Base-by-base conservation (phyloP, 441 rosid genomes). In the Bocquillonia castaneifolia region DNA sequence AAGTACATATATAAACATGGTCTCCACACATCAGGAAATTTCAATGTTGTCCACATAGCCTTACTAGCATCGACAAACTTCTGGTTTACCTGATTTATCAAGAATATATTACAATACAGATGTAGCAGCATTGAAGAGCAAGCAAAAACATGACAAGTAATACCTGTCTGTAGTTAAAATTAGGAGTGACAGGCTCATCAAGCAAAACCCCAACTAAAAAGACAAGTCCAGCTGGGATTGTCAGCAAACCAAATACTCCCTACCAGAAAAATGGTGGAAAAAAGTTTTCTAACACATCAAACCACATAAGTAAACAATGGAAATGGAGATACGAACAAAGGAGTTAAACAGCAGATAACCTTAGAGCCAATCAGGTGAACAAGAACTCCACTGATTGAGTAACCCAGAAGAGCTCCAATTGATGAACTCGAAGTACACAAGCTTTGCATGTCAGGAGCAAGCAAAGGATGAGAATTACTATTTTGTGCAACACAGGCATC, bases 391-490 rank as follows among this genome's bases (percentile, higher is more conserved):
- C 98, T 91, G 69, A 91, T 66, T 22, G 83, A 80, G 72, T 71
- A 95, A 60, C 99, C 98, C 39, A 96, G 44, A 31, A 96, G 78
- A 42, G 86, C 86, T 72, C 99, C 99, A 68, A 84, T 75, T 1
- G 98, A 84, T 10, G 96, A 79, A 77, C 87, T 81, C 37, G 86
- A 80, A 28, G 85, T 83, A 60, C 98, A 92, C 71, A 95, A 80
- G 72, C 98, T 95, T 80, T 95, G 98, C 98, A 95, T 89, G 75
- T 95, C 98, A 34, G 96, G 86, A 1, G 99, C 97, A 70, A 93
- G 92, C 50, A 86, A 73, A 80, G 88, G 97, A 56, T 80, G 92
- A 34, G 71, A 78, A 29, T 84, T 96, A 54, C 99, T 96, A 67
- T 91, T 88, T 70, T 93, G 86, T 6, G 97, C 94, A 15, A 86